These are phyloP conservation scores for Phialocephala subalpina DNA, from an alignment of 2,329 filamentous ascomycete genomes.

Conservation along the genomic window DNA sequence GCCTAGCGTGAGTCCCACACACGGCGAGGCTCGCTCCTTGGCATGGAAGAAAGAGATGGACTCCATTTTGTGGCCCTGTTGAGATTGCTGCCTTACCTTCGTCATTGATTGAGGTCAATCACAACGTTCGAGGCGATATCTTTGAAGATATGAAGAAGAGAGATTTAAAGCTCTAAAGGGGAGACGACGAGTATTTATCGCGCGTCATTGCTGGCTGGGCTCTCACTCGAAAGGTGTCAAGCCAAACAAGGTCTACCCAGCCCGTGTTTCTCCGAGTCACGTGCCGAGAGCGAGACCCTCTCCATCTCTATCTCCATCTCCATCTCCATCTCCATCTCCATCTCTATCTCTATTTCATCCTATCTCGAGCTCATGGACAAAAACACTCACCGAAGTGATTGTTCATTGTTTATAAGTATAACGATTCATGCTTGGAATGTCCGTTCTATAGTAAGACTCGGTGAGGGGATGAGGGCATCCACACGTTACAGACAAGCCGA, in stretches of 20 bases:
- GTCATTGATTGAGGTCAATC: background rate
- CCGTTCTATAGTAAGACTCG: background rate
- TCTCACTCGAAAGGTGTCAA: background rate
- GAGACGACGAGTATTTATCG: conserved; percentile 3
- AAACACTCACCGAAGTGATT: background rate
- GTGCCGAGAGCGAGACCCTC: background rate
- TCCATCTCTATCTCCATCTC: background rate
- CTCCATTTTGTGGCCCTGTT: background rate
- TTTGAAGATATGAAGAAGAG: background rate
- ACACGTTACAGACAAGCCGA: too few species aligned
- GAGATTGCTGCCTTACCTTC: background rate
- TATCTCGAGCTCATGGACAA: background rate
- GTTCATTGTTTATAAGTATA: background rate
- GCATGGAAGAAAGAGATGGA: background rate
- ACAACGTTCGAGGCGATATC: background rate
- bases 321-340: background rate
- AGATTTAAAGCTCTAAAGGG: background rate
- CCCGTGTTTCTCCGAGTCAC: background rate
- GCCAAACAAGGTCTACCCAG: background rate
- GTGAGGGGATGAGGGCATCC: background rate
- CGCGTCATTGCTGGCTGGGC: background rate
- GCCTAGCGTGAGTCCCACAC: too few species aligned
- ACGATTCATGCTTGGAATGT: background rate
- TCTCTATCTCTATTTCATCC: background rate
- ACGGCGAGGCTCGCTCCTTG: background rate